Conservation (phyloP, 140 eudicot genomes). For the Flaveria floridana region DNA sequence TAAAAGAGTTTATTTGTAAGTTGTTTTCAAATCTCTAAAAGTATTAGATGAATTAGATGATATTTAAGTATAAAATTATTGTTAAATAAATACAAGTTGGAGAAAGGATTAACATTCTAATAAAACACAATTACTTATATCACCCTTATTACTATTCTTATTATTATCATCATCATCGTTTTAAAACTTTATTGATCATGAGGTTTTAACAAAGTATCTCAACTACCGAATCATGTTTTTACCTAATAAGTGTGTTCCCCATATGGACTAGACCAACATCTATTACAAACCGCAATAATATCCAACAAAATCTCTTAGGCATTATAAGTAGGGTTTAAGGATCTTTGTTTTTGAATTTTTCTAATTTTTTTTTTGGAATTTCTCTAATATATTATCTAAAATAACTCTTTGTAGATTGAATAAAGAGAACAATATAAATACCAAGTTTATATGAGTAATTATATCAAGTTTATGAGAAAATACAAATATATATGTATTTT, state of each 20-base stretch:
- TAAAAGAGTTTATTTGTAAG: not conserved
- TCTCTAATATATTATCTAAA: not conserved
- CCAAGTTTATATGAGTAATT: not conserved
- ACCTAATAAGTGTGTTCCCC: not conserved
- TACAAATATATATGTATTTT: not conserved
- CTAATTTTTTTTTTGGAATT: too few species aligned
- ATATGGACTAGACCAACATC: not conserved
- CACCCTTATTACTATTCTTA: not conserved
- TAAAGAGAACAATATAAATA: not conserved
- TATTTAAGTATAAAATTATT: too few species aligned
- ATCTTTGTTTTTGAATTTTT: too few species aligned
- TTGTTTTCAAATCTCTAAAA: too few species aligned
- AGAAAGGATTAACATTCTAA: too few species aligned
- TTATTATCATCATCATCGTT: not conserved
- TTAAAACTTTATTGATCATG: not conserved
- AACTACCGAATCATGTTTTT: not conserved
- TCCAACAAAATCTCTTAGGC: not conserved
- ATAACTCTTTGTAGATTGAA: too few species aligned
- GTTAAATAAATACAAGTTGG: too few species aligned
- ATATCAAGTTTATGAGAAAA: not conserved
- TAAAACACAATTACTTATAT: not conserved
- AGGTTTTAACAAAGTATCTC: not conserved
- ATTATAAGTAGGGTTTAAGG: too few species aligned
- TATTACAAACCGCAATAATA: not conserved
- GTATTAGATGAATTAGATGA: too few species aligned